Evolutionary conservation across 306 rosid genomes (phyloP), one percentile per base, ranked within the genome.

Genomic region (Cicer chorassanicum): DNA sequence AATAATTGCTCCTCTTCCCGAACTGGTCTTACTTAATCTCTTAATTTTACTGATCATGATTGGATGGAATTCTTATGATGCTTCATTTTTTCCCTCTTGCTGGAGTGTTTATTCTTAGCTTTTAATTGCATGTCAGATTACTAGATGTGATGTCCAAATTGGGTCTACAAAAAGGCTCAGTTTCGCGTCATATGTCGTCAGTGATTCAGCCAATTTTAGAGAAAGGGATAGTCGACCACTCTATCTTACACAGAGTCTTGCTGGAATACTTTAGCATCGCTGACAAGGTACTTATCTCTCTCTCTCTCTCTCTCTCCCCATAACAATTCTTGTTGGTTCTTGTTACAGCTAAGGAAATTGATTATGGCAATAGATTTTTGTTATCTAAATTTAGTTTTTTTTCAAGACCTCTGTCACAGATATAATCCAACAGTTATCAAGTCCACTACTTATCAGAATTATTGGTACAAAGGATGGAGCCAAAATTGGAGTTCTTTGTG

Each of bases 191-290:
- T 81, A 94, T 94, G 96, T 45, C 82, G 0, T 74, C 89, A 21
- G 89, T 92, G 73, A 85, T 94, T 80, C 96, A 90, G 70, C 99
- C 99, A 40, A 92, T 94, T 86, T 80, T 94, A 73, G 99, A 94
- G 82, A 94, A 94, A 84, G 97, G 97, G 84, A 91, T 94, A 75
- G 90, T 94, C 80, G 97, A 94, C 57, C 97, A 94, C 78, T 90
- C 97, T 81, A 90, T 94, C 81, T 67, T 92, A 75, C 99, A 94
- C 82, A 86, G 87, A 82, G 64, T 89, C 79, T 70, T 94, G 79
- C 68, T 86, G 66, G 99, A 94, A 79, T 94, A 85, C 85, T 86
- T 94, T 64, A 89, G 73, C 84, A 74, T 92, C 48, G 99, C 97
- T 63, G 96, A 90, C 73, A 72, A 87, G 99, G 99, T 94, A 64